A percentile compares a stretch with the other conserved stretches of the same genome.
These are phyloP conservation scores for Cylindricascospora bacillispora DNA, from an alignment of 1,139 yeast genomes.

Conservation along the genomic window DNA sequence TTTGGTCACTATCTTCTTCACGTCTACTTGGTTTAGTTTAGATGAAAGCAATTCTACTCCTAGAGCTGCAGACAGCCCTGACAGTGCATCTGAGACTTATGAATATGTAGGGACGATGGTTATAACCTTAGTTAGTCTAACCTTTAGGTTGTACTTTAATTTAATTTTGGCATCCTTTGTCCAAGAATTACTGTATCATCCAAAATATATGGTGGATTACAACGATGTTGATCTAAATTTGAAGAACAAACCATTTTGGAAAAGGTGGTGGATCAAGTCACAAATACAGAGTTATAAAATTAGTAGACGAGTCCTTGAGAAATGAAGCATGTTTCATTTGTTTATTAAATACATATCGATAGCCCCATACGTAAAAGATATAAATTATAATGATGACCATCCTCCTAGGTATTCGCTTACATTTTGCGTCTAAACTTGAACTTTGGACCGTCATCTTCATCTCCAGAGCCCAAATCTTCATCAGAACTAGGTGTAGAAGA, in stretches of 20 bases:
- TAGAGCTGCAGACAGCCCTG: conserved; percentile 13
- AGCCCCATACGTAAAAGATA: background rate
- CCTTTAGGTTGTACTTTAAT: conserved; percentile 51
- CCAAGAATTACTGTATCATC: conserved; percentile 27
- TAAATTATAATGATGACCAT: background rate
- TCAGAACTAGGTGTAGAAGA: conserved; percentile 1
- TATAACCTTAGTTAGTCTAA: conserved; percentile 41
- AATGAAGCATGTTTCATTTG: too few species aligned
- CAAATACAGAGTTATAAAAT: conserved; percentile 21
- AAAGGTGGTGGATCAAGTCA: conserved; percentile 22
- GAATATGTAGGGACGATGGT: conserved; percentile 59
- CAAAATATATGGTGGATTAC: conserved; percentile 24
- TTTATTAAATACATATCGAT: background rate
- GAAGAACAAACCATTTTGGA: conserved; percentile 22
- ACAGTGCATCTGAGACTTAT: conserved; percentile 54
- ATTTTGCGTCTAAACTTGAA: conserved; percentile 27
- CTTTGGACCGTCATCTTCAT: conserved; percentile 27
- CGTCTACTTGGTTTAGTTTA: conserved; percentile 58
- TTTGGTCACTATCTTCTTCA: conserved; percentile 62
- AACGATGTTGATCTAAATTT: conserved; percentile 27
- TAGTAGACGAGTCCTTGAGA: conserved; percentile 14
- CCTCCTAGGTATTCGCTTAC: too few species aligned
- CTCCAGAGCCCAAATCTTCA: conserved; percentile 7
- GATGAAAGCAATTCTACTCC: conserved; percentile 14
- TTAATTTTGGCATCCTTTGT: conserved; percentile 49